phyloP scores from a whole-genome alignment of 2,329 filamentous ascomycete species.

The Diaporthe longicolla region DNA sequence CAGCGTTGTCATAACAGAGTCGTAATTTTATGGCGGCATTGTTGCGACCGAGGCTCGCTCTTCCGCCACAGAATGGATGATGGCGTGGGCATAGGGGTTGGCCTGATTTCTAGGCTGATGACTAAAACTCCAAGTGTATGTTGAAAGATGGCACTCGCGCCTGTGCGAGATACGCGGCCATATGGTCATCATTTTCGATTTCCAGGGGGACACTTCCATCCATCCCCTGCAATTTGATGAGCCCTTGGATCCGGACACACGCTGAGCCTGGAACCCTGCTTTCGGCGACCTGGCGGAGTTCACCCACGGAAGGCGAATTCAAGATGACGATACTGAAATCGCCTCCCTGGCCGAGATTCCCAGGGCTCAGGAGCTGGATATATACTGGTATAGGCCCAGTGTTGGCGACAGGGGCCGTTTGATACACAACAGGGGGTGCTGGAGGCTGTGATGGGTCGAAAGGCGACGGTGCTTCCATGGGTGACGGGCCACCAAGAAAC shows the following conservation, averaged over 20 bases:
- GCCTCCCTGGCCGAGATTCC: constrained; percentile 64
- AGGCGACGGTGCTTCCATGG: constrained; percentile 47
- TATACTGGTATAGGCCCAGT: constrained; percentile 67
- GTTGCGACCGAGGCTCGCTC: not conserved
- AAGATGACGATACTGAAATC: constrained; percentile 78
- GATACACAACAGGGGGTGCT: constrained; percentile 17
- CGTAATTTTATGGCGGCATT: not conserved
- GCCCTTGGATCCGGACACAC: constrained; percentile 74
- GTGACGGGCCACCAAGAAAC: constrained; percentile 46
- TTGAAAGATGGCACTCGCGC: constrained; percentile 60
- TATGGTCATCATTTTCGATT: constrained; percentile 79
- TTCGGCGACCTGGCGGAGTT: constrained; percentile 73
- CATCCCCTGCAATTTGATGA: constrained; percentile 63
- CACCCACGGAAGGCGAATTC: constrained; percentile 68
- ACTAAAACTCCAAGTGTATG: constrained; percentile 50
- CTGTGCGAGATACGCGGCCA: constrained; percentile 79
- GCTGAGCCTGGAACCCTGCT: constrained; percentile 72
- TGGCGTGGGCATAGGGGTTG: not conserved
- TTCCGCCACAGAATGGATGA: not conserved
- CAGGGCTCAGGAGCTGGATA: constrained; percentile 78
- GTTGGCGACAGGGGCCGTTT: constrained; percentile 31
- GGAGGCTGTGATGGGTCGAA: constrained; percentile 30
- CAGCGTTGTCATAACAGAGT: not conserved
- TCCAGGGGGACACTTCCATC: constrained; percentile 71
- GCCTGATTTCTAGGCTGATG: not conserved